Percentiles rank a stretch among this genome's conserved stretches.
These are phyloP conservation scores for Pythium rhizo-oryzae DNA, from an alignment of 352 stramenopile genomes.

Conservation along the genomic window DNA sequence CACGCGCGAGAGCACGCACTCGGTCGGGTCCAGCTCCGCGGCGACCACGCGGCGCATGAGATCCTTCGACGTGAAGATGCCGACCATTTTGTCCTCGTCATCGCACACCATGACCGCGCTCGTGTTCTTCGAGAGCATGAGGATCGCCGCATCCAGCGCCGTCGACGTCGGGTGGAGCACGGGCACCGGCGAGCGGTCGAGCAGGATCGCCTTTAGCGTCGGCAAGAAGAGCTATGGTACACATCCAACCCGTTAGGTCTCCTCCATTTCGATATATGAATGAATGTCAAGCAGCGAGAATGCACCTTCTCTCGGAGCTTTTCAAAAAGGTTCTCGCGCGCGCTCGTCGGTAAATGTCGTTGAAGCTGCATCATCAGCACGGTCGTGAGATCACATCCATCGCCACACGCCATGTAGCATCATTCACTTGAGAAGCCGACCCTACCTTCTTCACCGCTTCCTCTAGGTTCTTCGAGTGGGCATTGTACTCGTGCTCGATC, in stretches of 20 bases:
- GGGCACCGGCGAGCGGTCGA: slow-evolving; percentile 59
- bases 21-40: slow-evolving; percentile 80
- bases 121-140: slow-evolving; percentile 84
- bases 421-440: not conserved
- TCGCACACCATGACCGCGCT: slow-evolving; percentile 92
- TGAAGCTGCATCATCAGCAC: slow-evolving; percentile 56
- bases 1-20: slow-evolving; percentile 86
- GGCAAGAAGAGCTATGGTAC: slow-evolving; percentile 73
- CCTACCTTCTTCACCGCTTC: slow-evolving; percentile 80
- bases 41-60: slow-evolving; percentile 96
- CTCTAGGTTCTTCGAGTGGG: slow-evolving; percentile 66
- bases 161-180: slow-evolving; percentile 54
- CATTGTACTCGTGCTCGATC: slow-evolving; percentile 91
- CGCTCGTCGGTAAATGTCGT: slow-evolving; percentile 48
- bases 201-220: slow-evolving; percentile 78
- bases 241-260: not conserved
- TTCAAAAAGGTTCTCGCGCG: slow-evolving; percentile 77
- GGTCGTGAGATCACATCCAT: not conserved
- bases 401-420: not conserved
- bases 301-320: slow-evolving; percentile 83
- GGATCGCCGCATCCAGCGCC: slow-evolving; percentile 65
- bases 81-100: slow-evolving; percentile 81
- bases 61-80: slow-evolving; percentile 98
- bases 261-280: no score
- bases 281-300: no score